Base-by-base conservation (phyloP, 1,139 yeast species). In the Suhomyces yuchorum region DNA sequence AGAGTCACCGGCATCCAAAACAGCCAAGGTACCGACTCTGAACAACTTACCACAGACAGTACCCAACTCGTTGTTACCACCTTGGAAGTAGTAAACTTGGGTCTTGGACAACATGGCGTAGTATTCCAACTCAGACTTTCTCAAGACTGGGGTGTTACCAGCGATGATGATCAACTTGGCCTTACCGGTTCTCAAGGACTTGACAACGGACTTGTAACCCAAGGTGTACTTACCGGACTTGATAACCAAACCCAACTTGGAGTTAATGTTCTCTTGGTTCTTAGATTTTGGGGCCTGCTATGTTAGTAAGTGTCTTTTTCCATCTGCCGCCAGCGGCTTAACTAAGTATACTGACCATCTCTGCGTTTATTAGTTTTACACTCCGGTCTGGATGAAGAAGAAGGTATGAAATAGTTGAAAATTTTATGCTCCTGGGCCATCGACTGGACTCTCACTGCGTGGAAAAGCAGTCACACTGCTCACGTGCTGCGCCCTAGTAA, bases 71-170 rank as follows among this genome's bases (percentile, higher is more conserved):
- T 92, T 92, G 97, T 92, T 92, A 80, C 97, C 96, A 83, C 98
- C 99, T 80, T 88, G 96, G 96, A 92, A 93, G 86, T 84, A 85
- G 96, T 92, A 93, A 69, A 93, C 96, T 73, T 84, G 85, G 75
- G 97, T 90, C 90, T 92, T 93, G 75, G 99, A 89, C 79, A 93
- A 87, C 99, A 93, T 93, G 71, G 99, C 98, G 92, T 95, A 95
- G 87, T 93, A 93, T 86, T 95, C 99, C 79, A 93, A 87, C 85
- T 93, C 99, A 66, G 98, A 91, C 85, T 93, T 93, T 87, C 99
- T 92, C 79, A 93, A 89, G 71, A 93, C 96, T 81, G 99, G 99
- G 72, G 99, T 92, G 96, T 93, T 93, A 77, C 96, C 96, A 68
- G 99, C 97, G 72, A 93, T 85, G 82, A 93, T 87, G 74, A 93